Evolutionary conservation across 192 early-diverging fungal species (phyloP), one percentile per base, ranked within the genome.

Genomic region (Umbelopsis sp.): DNA sequence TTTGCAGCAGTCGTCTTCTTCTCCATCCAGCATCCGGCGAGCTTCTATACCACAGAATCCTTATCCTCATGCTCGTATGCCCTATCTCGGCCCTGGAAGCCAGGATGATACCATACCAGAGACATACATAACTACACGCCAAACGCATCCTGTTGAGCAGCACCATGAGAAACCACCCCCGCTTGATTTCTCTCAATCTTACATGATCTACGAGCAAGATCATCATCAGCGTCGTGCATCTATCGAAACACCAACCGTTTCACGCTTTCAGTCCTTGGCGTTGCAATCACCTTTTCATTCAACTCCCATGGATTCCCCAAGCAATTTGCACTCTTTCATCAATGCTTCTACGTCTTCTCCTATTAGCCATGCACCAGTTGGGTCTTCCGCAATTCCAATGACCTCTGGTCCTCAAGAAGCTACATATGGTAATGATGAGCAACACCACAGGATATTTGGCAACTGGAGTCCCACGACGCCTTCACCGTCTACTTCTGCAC

Each of bases 381-480:
- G 32, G 31, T 14, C 12, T 8, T 20, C 56, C 56, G 6, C 56
- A 62, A 29, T 34, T 31, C 31, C 56, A 62, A 62, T 62, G 31
- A 62, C 26, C 31, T 62, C 56, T 36, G 29, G 56, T 20, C 26
- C 7, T 16, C 25, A 62, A 1, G 8, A 9, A 34, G 1, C 56
- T 36, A 1, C 32, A n/a, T 62, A 62, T 62, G 56, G 56, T 62
- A 62, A 62, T 62, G 56, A 62, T 62, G 56, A 62, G 31, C 56
- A 41, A 6, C 38, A 62, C 26, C 56, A 62, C 17, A 62, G 56
- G 56, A 29, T 62, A 62, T 62, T 62, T 62, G 31, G 56, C 17
- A 62, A 62, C 56, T 62, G 56, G 56, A 62, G 56, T 34, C 56
- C 56, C 29, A 62, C 56, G 31, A 62, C 56, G 56, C 56, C 56